Percentiles rank a stretch among this genome's conserved stretches.
Conservation (phyloP, 1,139 yeast genomes). For the Pichia sp. region DNA sequence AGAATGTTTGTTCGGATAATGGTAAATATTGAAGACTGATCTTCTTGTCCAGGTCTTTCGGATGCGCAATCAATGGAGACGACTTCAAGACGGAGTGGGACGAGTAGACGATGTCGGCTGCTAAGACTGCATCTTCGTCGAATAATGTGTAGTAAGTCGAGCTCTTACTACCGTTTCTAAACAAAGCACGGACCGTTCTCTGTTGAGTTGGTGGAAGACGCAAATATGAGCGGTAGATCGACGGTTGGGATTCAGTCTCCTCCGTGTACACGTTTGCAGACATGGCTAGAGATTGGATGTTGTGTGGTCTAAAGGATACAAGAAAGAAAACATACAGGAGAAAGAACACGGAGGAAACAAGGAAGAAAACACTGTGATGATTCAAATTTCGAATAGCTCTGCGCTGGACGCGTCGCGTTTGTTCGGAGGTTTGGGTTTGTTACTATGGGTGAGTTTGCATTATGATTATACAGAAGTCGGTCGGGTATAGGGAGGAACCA, state of each 20-base stretch:
- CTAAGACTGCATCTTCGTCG: slow-evolving; percentile 70
- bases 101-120: slow-evolving; percentile 81
- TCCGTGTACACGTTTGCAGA: slow-evolving; percentile 17
- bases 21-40: slow-evolving; percentile 60
- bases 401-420: slow-evolving; percentile 10
- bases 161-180: slow-evolving; percentile 13
- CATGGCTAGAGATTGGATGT: neutral
- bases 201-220: slow-evolving; percentile 12
- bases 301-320: neutral
- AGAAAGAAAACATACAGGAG: too few species aligned
- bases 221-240: slow-evolving; percentile 18
- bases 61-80: slow-evolving; percentile 37
- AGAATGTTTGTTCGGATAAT: slow-evolving; percentile 70
- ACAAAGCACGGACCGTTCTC: slow-evolving; percentile 16
- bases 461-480: slow-evolving; percentile 1
- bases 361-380: neutral
- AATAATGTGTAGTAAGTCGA: slow-evolving; percentile 61
- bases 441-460: too few species aligned
- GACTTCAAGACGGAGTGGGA: slow-evolving; percentile 79
- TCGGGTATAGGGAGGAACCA: neutral
- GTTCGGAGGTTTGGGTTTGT: neutral
- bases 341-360: neutral
- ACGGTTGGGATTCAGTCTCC: slow-evolving; percentile 18
- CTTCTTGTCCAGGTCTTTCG: slow-evolving; percentile 19
- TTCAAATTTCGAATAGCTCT: too few species aligned